Conservation (phyloP, 2,329 filamentous ascomycete species). For the Clonostachys rosea region DNA sequence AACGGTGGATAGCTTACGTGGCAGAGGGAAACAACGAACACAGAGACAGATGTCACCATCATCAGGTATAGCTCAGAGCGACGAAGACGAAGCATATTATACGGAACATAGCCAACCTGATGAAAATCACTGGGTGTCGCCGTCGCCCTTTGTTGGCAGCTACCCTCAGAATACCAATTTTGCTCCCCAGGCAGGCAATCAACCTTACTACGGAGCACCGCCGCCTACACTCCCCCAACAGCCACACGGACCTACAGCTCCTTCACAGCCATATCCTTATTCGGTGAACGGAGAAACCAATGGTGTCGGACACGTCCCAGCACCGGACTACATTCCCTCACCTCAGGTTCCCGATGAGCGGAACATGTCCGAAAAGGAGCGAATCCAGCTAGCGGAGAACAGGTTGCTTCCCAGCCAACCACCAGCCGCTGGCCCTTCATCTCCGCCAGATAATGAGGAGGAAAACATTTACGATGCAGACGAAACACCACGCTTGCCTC, state of each 20-base stretch:
- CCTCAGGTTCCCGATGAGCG: conserved; percentile 57
- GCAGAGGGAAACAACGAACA: conserved; percentile 66
- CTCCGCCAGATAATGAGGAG: conserved; percentile 23
- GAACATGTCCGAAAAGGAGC: conserved; percentile 75
- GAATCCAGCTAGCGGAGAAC: conserved; percentile 71
- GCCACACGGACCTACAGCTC: background rate
- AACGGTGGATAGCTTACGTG: conserved; percentile 66
- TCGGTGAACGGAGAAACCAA: conserved; percentile 3
- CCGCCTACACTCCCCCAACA: conserved; percentile 2
- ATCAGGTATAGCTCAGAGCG: conserved; percentile 20
- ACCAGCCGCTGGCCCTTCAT: conserved; percentile 28
- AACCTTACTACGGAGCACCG: conserved; percentile 3
- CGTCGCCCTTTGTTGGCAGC: conserved; percentile 5
- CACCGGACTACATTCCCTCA: conserved; percentile 51
- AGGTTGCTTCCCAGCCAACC: conserved; percentile 78
- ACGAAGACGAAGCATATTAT: conserved; percentile 17
- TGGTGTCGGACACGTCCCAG: conserved; percentile 5
- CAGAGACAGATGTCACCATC: conserved; percentile 57
- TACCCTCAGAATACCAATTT: conserved; percentile 16
- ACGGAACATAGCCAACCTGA: conserved; percentile 4
- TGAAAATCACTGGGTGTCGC: conserved; percentile 11
- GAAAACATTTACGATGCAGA: conserved; percentile 48
- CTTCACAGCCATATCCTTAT: conserved; percentile 6
- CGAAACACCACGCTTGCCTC: conserved; percentile 21
- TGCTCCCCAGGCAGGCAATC: conserved; percentile 20